Percentiles rank a stretch among this genome's conserved stretches.
Evolutionary conservation across 495 filamentous ascomycete genomes (phyloP).

Genomic region (Hypoxylon rickii): DNA sequence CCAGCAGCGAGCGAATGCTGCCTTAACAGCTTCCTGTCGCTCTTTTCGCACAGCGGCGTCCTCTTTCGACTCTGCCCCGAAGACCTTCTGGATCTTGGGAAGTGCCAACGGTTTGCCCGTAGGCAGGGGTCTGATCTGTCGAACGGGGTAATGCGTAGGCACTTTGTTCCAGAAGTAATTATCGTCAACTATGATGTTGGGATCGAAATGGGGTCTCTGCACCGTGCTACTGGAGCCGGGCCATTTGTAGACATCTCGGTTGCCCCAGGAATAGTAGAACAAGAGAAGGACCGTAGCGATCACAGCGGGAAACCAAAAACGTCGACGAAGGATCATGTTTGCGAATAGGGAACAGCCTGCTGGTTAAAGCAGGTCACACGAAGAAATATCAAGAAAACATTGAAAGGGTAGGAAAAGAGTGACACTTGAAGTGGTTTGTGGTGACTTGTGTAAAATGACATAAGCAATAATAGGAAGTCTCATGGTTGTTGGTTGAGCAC

Average conservation of each 20-base stretch:
- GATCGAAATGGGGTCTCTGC: not conserved
- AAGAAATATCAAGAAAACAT: not conserved
- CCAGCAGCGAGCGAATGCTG: conserved; percentile 74
- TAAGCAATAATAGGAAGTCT: no score
- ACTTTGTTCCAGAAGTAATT: conserved; percentile 46
- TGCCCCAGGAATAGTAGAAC: conserved; percentile 18
- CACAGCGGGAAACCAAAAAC: conserved; percentile 15
- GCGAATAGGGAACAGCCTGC: not conserved
- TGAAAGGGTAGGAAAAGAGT: conserved; percentile 5
- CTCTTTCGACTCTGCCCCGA: conserved; percentile 33
- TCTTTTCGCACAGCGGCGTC: conserved; percentile 54
- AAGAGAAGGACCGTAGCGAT: conserved; percentile 11
- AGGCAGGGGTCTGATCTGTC: conserved; percentile 70
- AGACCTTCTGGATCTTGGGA: conserved; percentile 70
- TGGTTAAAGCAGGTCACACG: not conserved
- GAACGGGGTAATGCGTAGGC: conserved; percentile 61
- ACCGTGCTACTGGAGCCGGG: conserved; percentile 1
- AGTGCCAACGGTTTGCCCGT: conserved; percentile 63
- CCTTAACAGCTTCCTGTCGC: conserved; percentile 63
- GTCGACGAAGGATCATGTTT: conserved; percentile 26
- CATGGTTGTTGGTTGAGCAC: no score
- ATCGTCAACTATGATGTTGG: not conserved
- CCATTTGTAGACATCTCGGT: conserved; percentile 7
- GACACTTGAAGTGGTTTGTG: no score
- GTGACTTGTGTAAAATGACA: no score